Percentiles rank a stretch among this genome's conserved stretches.
These are phyloP conservation scores for Lachnellula occidentalis DNA, from an alignment of 2,329 filamentous ascomycete genomes.

Conservation along the genomic window DNA sequence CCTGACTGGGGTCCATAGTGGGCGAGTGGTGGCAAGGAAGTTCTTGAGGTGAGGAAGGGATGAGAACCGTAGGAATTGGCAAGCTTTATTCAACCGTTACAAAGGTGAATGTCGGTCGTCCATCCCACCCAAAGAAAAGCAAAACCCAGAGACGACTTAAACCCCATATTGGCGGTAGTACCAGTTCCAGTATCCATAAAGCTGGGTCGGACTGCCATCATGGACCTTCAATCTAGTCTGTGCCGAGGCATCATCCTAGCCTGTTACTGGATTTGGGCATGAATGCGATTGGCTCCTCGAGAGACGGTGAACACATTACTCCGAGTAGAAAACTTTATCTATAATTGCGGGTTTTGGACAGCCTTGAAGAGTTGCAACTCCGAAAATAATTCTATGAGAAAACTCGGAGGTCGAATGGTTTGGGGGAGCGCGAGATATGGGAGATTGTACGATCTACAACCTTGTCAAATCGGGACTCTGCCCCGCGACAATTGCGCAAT, in stretches of 20 bases:
- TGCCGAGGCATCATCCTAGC: constrained; percentile 15
- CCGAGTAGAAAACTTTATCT: not conserved
- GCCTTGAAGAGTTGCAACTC: not conserved
- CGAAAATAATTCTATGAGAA: not conserved
- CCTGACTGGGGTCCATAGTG: constrained; percentile 20
- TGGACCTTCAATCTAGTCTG: not conserved
- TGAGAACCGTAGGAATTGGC: not conserved
- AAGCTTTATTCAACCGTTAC: no score
- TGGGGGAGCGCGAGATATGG: no score
- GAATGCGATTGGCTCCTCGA: not conserved
- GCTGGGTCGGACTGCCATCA: no score
- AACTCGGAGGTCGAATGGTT: not conserved
- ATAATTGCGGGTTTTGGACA: no score
- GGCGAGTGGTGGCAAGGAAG: not conserved
- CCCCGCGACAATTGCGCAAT: constrained; percentile 1
- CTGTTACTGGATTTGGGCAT: not conserved
- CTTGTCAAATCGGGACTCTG: no score
- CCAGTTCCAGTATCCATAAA: no score
- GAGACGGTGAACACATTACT: not conserved
- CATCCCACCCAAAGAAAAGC: not conserved
- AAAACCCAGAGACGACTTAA: not conserved
- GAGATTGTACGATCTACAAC: no score
- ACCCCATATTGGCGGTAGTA: no score
- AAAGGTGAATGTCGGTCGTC: no score
- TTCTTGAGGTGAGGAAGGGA: not conserved